Evolutionary conservation across 768 basidiomycete species (phyloP), one percentile per base, ranked within the genome.

Genomic region (Xanthoconium stramineum): DNA sequence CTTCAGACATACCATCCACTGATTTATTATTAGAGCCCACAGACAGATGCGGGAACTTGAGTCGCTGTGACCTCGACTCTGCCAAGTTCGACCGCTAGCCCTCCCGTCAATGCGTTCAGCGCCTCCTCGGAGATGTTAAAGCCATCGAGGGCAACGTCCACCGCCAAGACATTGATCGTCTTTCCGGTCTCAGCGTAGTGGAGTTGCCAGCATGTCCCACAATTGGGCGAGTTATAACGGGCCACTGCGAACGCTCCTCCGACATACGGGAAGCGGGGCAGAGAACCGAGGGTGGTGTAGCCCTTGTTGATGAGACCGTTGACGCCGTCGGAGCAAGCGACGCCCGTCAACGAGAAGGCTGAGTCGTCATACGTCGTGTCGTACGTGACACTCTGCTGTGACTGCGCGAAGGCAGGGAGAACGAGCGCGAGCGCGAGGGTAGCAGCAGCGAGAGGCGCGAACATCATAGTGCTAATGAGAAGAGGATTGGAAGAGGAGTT

Each of bases 101-200:
- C 74, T 46, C 72, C 69, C 13, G 84, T 85, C 57, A 85, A 66
- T 15, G 60, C 62, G 56, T 85, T 78, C 82, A 85, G 80, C 19
- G 83, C 82, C 20, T 63, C 69, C 58, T 76, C 61, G 1, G 81
- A 77, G 30, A 85, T 66, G 53, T 80, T 82, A 61, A 82, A 83
- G 8, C 75, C 78, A 1, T 59, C 58, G 4, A 6, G 36, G 11
- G 63, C 60, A 17, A 48, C 49, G 42, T 74, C 75, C 11, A 75
- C 63, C 8, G 72, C 74, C 52, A 70, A 53, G 6, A 67, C 47
- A 12, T 19, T 2, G 39, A 75, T 39, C 3, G 59, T 64, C 8
- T 3, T 62, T 32, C 19, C 46, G 8, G 24, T 24, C 24, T 4
- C 24, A 24, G 40, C 50, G 38, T 69, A 73, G 5, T 66, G 72